These are phyloP conservation scores for Pseudogymnoascus sp. DNA, from an alignment of 2,329 filamentous ascomycete species.

Conservation along the genomic window DNA sequence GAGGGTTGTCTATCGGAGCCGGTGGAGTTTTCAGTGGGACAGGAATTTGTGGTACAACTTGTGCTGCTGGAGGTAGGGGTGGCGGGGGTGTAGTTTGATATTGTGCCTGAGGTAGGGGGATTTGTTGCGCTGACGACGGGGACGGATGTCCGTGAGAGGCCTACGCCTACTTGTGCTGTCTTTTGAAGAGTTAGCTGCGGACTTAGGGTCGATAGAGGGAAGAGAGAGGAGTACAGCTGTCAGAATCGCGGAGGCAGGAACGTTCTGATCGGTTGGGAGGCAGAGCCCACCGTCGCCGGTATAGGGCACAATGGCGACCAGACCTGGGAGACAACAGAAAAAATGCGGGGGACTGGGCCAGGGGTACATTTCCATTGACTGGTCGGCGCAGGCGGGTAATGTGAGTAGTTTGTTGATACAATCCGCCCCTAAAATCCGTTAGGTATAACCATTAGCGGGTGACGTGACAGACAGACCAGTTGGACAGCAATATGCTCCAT, in stretches of 20 bases:
- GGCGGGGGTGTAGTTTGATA: background rate
- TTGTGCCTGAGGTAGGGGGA: background rate
- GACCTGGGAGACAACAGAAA: background rate
- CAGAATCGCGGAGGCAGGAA: background rate
- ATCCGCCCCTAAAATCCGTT: background rate
- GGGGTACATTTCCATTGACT: conserved; percentile 5
- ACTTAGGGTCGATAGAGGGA: background rate
- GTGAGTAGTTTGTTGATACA: background rate
- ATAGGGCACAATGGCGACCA: background rate
- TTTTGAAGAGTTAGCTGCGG: background rate
- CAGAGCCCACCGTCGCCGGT: background rate
- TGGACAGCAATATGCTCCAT: background rate
- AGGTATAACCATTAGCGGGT: background rate
- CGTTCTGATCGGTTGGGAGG: background rate
- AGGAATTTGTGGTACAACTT: background rate
- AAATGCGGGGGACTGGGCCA: background rate
- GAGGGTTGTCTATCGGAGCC: background rate
- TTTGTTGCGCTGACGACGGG: conserved; percentile 3
- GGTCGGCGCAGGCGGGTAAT: background rate
- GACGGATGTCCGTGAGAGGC: background rate
- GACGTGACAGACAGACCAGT: background rate
- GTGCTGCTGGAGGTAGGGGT: background rate
- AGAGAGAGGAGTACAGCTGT: background rate
- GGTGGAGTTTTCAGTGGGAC: background rate
- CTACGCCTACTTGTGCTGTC: background rate